Evolutionary conservation across 202 grass and related monocot species (phyloP).

Genomic region (Brachypodium distachyon): DNA sequence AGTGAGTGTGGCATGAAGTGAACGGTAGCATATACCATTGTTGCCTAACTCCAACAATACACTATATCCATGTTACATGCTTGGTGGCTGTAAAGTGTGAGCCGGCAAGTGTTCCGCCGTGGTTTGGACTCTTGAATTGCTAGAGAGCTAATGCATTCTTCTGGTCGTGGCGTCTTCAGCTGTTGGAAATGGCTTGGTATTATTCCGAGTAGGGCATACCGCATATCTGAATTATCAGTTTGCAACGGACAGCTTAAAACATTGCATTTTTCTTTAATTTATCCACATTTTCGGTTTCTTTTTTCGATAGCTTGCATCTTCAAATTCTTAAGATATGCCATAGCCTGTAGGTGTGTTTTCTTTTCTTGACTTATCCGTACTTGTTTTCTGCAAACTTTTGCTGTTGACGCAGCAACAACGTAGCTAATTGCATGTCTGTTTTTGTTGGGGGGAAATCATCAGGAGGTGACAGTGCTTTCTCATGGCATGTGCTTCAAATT

Average conservation of each 20-base stretch:
- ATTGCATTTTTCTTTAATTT: neutral
- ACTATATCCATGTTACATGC: neutral
- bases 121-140: neutral
- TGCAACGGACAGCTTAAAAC: neutral
- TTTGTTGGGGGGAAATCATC: neutral
- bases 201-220: neutral
- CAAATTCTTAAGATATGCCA: neutral
- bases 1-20: neutral
- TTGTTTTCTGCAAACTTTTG: neutral
- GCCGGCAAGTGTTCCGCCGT: neutral
- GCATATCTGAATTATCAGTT: neutral
- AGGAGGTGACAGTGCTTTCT: neutral
- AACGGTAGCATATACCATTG: neutral
- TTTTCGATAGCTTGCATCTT: neutral
- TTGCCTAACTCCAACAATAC: neutral
- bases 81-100: neutral
- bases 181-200: slow-evolving; percentile 3
- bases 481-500: slow-evolving; percentile 26
- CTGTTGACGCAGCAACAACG: neutral
- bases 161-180: neutral
- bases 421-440: neutral
- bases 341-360: neutral
- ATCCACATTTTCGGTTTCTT: neutral
- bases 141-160: neutral
- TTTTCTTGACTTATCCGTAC: neutral